These are phyloP conservation scores for Drosera capensis DNA, from an alignment of 148 eudicot species.

Conservation along the genomic window DNA sequence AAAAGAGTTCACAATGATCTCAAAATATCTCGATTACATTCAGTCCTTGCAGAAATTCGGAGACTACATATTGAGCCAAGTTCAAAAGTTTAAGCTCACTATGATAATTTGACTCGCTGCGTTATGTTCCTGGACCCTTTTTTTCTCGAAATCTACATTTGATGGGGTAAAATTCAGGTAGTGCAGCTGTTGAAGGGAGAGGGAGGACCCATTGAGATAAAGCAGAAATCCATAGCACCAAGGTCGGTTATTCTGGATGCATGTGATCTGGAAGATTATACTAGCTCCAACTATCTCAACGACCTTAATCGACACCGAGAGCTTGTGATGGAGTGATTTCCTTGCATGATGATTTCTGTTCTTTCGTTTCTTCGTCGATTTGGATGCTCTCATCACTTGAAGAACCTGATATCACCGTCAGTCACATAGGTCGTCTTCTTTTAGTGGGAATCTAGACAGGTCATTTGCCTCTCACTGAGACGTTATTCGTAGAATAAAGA, in stretches of 20 bases:
- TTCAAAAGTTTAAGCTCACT: no score
- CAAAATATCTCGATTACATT: no score
- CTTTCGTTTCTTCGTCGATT: no score
- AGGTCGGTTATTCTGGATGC: conserved; percentile 45
- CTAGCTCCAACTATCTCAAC: conserved; percentile 46
- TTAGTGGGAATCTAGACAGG: no score
- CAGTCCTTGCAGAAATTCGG: background rate
- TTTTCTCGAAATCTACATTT: background rate
- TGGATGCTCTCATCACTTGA: no score
- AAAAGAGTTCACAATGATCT: background rate
- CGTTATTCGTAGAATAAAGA: no score
- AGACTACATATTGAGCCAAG: no score
- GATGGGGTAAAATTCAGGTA: conserved; percentile 19
- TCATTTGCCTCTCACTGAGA: no score
- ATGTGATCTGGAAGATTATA: conserved; percentile 69
- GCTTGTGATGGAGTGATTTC: conserved; percentile 61
- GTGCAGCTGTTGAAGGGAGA: conserved; percentile 51
- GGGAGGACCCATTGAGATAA: conserved; percentile 21
- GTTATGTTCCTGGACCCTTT: background rate
- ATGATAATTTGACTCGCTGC: background rate
- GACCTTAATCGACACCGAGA: conserved; percentile 81
- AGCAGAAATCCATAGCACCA: conserved; percentile 33
- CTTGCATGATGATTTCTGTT: no score
- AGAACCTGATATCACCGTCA: no score
- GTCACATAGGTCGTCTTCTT: no score